Percentiles rank a stretch among this genome's conserved stretches.
phyloP scores from a whole-genome alignment of 148 eudicot genomes.

The Vaccinium vitisidaea region DNA sequence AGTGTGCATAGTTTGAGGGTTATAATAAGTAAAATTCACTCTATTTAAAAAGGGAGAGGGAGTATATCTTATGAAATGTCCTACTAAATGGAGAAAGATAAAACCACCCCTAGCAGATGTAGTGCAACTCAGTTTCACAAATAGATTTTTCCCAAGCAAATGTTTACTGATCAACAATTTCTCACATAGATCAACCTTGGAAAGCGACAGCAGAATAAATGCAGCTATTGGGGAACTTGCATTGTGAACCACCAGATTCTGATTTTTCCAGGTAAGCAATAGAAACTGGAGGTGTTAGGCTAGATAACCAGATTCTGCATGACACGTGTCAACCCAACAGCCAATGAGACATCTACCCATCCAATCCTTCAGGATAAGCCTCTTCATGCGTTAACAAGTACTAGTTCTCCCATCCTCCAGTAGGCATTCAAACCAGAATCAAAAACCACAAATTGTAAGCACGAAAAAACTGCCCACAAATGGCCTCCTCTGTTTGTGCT shows the following conservation, averaged over 20 bases:
- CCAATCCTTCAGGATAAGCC: slow-evolving; percentile 66
- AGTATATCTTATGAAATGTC: neutral
- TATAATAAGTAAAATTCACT: too few relatives aligned
- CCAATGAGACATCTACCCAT: slow-evolving; percentile 45
- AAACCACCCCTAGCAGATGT: neutral
- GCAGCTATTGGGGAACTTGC: neutral
- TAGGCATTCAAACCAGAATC: neutral
- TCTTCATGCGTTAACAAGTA: slow-evolving; percentile 17
- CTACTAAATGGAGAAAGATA: neutral
- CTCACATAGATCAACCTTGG: neutral
- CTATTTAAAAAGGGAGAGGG: too few relatives aligned
- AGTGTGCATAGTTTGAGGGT: too few relatives aligned
- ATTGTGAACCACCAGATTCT: slow-evolving; percentile 45
- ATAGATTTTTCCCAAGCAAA: neutral
- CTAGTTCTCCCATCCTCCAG: neutral
- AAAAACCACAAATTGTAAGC: neutral
- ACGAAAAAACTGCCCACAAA: slow-evolving; percentile 25
- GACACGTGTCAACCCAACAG: slow-evolving; percentile 53
- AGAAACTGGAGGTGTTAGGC: slow-evolving; percentile 16
- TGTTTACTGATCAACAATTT: neutral
- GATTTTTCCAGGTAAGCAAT: slow-evolving; percentile 36
- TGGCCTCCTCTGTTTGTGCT: slow-evolving; percentile 93
- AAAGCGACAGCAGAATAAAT: slow-evolving; percentile 2
- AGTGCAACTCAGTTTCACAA: neutral
- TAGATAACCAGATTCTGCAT: slow-evolving; percentile 35